A percentile compares a stretch with the other conserved stretches of the same genome.
These are phyloP conservation scores for Neckera pumila DNA, from an alignment of 225 moss, liverwort and hornwort species.

Conservation along the genomic window DNA sequence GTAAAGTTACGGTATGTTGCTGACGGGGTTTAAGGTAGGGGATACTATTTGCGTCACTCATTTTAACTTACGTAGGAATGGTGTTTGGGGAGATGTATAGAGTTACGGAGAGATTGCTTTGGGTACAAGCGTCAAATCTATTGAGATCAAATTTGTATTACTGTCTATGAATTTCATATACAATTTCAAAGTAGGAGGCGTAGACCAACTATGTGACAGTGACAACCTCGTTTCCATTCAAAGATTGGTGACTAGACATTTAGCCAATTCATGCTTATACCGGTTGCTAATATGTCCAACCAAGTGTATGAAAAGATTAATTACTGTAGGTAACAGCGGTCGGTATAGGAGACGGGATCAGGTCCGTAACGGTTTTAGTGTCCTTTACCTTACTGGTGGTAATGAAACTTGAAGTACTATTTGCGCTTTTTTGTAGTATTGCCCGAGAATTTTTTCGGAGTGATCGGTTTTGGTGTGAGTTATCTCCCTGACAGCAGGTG, in stretches of 20 bases:
- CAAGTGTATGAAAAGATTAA: background rate
- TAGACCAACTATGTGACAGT: background rate
- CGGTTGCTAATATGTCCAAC: background rate
- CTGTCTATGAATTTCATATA: background rate
- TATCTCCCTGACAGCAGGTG: background rate
- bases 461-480: background rate
- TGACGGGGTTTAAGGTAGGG: background rate
- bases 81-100: background rate
- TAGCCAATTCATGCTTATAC: background rate
- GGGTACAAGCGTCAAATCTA: background rate
- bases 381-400: background rate
- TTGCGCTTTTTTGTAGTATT: background rate
- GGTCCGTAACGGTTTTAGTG: background rate
- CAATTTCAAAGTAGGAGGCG: background rate
- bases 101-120: background rate
- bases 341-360: background rate
- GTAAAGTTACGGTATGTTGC: background rate
- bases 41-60: background rate
- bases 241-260: background rate
- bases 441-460: background rate
- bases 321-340: background rate
- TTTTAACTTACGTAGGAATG: background rate
- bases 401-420: background rate
- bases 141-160: background rate
- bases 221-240: background rate